phyloP scores from a whole-genome alignment of 495 filamentous ascomycete species.

The Penicillium cosmopolitanum region DNA sequence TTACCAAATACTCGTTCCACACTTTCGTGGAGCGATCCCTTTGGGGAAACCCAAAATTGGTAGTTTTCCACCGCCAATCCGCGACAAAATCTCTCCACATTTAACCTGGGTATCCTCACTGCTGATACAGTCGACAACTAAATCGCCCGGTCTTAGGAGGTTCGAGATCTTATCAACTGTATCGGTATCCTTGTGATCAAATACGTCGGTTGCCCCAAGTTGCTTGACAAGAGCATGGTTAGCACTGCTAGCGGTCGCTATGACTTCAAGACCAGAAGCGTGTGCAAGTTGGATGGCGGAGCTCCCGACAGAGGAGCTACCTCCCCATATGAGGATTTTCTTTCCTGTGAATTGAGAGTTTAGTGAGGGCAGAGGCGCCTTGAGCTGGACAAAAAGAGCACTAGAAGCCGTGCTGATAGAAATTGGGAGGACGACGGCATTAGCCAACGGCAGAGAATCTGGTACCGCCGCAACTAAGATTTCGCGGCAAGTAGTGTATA shows the following conservation, averaged over 20 bases:
- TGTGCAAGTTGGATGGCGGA: slow-evolving; percentile 41
- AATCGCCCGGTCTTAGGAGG: slow-evolving; percentile 25
- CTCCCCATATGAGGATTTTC: slow-evolving; percentile 42
- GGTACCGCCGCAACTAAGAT: slow-evolving; percentile 38
- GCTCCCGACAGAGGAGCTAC: slow-evolving; percentile 35
- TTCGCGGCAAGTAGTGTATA: slow-evolving; percentile 31
- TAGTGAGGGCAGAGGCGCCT: slow-evolving; percentile 24
- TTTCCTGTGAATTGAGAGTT: slow-evolving; percentile 23
- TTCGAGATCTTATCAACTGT: slow-evolving; percentile 25
- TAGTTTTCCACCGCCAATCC: slow-evolving; percentile 39
- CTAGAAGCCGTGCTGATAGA: slow-evolving; percentile 50
- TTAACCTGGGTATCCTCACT: slow-evolving; percentile 12
- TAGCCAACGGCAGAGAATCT: slow-evolving; percentile 39
- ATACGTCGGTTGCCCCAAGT: slow-evolving; percentile 39
- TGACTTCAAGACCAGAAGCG: slow-evolving; percentile 36
- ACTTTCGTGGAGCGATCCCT: slow-evolving; percentile 11
- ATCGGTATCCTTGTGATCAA: slow-evolving; percentile 39
- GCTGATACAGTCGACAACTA: slow-evolving; percentile 29
- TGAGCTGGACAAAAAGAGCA: slow-evolving; percentile 48
- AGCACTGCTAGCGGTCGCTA: slow-evolving; percentile 36
- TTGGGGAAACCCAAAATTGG: slow-evolving; percentile 13
- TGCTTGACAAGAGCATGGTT: slow-evolving; percentile 40
- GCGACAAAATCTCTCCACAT: slow-evolving; percentile 34
- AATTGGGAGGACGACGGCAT: slow-evolving; percentile 52
- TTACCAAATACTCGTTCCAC: slow-evolving; percentile 18